Evolutionary conservation across 257 asterid species (phyloP).

Genomic region (Orobanche coerulescens): DNA sequence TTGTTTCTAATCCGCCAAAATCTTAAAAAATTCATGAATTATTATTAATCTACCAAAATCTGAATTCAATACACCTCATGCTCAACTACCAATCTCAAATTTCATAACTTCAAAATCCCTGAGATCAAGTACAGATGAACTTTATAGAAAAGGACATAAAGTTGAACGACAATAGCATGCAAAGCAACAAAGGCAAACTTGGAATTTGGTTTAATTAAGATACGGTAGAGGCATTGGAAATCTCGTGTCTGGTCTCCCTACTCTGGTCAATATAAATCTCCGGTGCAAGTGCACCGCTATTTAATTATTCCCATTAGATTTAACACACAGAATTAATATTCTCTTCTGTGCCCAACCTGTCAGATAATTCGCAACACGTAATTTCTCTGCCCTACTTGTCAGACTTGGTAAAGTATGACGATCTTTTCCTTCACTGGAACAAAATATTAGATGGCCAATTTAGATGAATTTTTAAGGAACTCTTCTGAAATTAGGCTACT

Average conservation of each 20-base stretch:
- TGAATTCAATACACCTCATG: no score
- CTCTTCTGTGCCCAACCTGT: no score
- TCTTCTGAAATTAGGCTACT: conserved; percentile 14
- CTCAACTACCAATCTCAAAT: no score
- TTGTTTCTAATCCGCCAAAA: no score
- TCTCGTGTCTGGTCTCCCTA: conserved; percentile 32
- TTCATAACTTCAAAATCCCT: no score
- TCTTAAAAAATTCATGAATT: no score
- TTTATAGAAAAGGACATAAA: conserved; percentile 7
- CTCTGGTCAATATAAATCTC: conserved; percentile 46
- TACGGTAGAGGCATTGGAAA: conserved; percentile 26
- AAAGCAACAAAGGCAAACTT: conserved; percentile 35
- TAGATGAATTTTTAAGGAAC: not conserved
- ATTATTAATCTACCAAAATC: no score
- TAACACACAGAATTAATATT: not conserved
- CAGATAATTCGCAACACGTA: not conserved
- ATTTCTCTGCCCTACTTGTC: conserved; percentile 22
- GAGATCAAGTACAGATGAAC: no score
- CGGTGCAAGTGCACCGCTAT: conserved; percentile 43
- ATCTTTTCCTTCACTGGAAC: not conserved
- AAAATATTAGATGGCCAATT: not conserved
- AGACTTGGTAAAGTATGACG: conserved; percentile 17
- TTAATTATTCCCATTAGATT: conserved; percentile 14
- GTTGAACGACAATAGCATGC: conserved; percentile 39
- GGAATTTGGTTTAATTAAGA: conserved; percentile 31